Percentiles rank a stretch among this genome's conserved stretches.
phyloP scores from a whole-genome alignment of 176 grass and related monocot species.

The Oryza meridionalis region DNA sequence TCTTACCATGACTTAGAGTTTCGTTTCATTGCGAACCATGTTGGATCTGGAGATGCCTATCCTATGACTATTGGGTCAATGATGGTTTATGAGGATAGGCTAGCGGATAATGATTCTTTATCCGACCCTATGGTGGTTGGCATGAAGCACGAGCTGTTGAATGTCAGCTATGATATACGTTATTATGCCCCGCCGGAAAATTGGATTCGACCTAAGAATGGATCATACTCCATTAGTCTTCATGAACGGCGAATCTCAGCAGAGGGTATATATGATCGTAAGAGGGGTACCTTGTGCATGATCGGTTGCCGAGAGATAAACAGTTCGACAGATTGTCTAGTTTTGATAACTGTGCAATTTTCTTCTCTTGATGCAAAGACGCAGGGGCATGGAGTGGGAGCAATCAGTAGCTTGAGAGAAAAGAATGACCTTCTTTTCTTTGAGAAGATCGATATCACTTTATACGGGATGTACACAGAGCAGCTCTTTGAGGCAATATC shows the following conservation, averaged over 20 bases:
- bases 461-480: slow-evolving; percentile 19
- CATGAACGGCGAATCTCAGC: slow-evolving; percentile 26
- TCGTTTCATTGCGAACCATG: neutral
- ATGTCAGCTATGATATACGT: slow-evolving; percentile 55
- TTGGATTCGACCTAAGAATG: slow-evolving; percentile 8
- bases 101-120: neutral
- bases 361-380: slow-evolving; percentile 28
- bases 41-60: neutral
- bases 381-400: slow-evolving; percentile 21
- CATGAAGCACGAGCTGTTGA: neutral
- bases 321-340: slow-evolving; percentile 47
- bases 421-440: slow-evolving; percentile 61
- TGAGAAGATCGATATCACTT: slow-evolving; percentile 7
- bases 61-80: neutral
- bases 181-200: neutral
- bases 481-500: slow-evolving; percentile 26
- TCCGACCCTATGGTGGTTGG: too few relatives aligned
- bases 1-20: slow-evolving; percentile 50
- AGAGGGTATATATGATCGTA: slow-evolving; percentile 60
- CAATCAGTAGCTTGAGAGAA: slow-evolving; percentile 56
- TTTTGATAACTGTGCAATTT: slow-evolving; percentile 49
- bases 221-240: neutral
- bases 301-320: slow-evolving; percentile 46
- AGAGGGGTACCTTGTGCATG: slow-evolving; percentile 54
- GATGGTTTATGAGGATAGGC: neutral